Evolutionary conservation across 208 protist species (phyloP), one percentile per base, ranked within the genome.

Genomic region (Leishmania tarentolae): DNA sequence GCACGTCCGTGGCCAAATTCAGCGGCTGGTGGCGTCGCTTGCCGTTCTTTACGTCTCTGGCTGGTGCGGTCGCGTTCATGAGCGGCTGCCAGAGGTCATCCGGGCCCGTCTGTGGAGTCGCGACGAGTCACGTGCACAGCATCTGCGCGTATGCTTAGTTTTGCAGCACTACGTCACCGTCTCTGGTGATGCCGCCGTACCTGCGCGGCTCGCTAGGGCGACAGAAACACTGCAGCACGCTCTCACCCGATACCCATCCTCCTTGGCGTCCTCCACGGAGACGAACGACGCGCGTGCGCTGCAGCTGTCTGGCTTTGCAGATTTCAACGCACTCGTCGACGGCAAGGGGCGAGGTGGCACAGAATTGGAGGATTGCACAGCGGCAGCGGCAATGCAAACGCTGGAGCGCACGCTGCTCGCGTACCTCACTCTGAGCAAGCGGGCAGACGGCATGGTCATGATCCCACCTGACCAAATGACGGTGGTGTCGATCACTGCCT

Each of bases 171-270:
- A 28, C 40, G 31, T 0, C 56, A 46, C 28, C 24, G 69, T 44
- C 42, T 73, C 44, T 15, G 46, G 40, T 24, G 75, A 61, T 63
- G 56, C 81, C n/a, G 9, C 65, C 21, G 35, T 52, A 4, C 28
- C 40, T 7, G 42, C 59, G 79, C 42, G 42, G 56, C 47, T 47
- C 61, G 31, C 35, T 15, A 42, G 31, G n/a, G 28, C 50, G 35
- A 53, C 57, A 24, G 81, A 84, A 61, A 42, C 53, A 44, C 69
- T 84, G 21, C 75, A 76, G 56, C 75, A 76, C 46, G 53, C 81
- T 28, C 56, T 84, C 4, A 7, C 61, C 44, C 57, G 28, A 15
- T n/a, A 80, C 69, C 21, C 75, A 0, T 57, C 72, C 31, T 28
- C 50, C 31, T 53, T 35, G 5, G 50, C 72, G 7, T 8, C 46